Percentiles rank a stretch among this genome's conserved stretches.
Evolutionary conservation across 1,284 basidiomycete species (phyloP).

Genomic region (Sutorius eximius): DNA sequence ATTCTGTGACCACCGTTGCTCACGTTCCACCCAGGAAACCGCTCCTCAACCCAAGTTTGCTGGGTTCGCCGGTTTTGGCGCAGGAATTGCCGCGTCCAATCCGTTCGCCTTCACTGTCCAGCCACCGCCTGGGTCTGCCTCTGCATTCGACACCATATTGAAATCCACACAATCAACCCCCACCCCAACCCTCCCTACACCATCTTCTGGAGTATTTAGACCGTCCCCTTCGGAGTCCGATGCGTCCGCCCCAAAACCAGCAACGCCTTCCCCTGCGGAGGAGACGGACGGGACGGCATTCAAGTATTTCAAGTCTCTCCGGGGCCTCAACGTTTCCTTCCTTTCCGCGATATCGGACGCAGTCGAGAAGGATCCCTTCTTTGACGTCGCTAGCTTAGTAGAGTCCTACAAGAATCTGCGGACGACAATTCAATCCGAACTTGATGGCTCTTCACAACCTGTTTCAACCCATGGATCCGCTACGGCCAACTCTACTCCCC

Average conservation of each 20-base stretch:
- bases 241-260: constrained; percentile 8
- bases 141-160: constrained; percentile 28
- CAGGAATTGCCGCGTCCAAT: constrained; percentile 27
- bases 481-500: constrained; percentile 10
- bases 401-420: constrained; percentile 67
- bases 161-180: constrained; percentile 10
- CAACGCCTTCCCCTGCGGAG: constrained; percentile 18
- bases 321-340: constrained; percentile 80
- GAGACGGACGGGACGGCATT: constrained; percentile 40
- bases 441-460: constrained; percentile 38
- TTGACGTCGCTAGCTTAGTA: constrained; percentile 62
- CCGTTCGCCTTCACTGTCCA: constrained; percentile 37
- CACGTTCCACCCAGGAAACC: constrained; percentile 19
- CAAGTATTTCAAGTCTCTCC: constrained; percentile 71
- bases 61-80: constrained; percentile 51
- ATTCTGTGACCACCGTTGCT: constrained; percentile 5
- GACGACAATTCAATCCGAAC: constrained; percentile 56
- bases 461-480: constrained; percentile 2
- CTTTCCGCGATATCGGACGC: constrained; percentile 60
- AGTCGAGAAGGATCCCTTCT: constrained; percentile 74
- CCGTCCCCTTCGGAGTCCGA: constrained; percentile 4
- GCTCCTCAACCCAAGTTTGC: constrained; percentile 40
- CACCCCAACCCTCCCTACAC: constrained; percentile 19
- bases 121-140: constrained; percentile 18
- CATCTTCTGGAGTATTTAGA: constrained; percentile 12